Conservation (phyloP, 805 yeast genomes). For the Lipomyces mesembrius region DNA sequence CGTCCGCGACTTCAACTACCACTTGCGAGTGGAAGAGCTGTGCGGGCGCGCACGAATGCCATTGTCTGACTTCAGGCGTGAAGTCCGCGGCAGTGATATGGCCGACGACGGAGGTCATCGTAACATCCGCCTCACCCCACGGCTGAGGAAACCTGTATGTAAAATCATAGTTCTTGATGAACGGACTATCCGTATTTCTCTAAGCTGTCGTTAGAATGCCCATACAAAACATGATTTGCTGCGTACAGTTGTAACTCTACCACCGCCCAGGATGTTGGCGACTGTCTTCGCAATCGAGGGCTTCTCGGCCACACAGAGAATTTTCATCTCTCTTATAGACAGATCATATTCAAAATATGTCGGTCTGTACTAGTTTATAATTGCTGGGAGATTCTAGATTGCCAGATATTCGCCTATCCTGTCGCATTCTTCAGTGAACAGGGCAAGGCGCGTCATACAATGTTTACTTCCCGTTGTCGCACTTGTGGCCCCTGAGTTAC, state of each 20-base stretch:
- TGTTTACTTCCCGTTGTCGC: background rate
- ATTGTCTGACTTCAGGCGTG: slow-evolving; percentile 66
- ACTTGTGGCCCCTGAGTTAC: background rate
- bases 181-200: slow-evolving; percentile 59
- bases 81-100: slow-evolving; percentile 75
- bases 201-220: slow-evolving; percentile 3
- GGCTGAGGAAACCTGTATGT: slow-evolving; percentile 63
- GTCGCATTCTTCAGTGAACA: background rate
- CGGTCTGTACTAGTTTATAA: background rate
- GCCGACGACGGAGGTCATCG: slow-evolving; percentile 93
- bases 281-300: slow-evolving; percentile 92
- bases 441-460: background rate
- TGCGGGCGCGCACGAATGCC: slow-evolving; percentile 47
- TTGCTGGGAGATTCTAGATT: background rate
- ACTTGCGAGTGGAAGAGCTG: slow-evolving; percentile 56
- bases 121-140: slow-evolving; percentile 71
- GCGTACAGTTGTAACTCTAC: slow-evolving; percentile 50
- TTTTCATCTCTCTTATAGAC: slow-evolving; percentile 55
- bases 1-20: slow-evolving; percentile 38
- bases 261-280: slow-evolving; percentile 75
- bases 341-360: background rate
- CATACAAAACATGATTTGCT: background rate
- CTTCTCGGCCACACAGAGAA: slow-evolving; percentile 96
- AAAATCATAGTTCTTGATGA: slow-evolving; percentile 80
- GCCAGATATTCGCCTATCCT: background rate